These are phyloP conservation scores for Torulaspora franciscae DNA, from an alignment of 805 yeast species.

Conservation along the genomic window DNA sequence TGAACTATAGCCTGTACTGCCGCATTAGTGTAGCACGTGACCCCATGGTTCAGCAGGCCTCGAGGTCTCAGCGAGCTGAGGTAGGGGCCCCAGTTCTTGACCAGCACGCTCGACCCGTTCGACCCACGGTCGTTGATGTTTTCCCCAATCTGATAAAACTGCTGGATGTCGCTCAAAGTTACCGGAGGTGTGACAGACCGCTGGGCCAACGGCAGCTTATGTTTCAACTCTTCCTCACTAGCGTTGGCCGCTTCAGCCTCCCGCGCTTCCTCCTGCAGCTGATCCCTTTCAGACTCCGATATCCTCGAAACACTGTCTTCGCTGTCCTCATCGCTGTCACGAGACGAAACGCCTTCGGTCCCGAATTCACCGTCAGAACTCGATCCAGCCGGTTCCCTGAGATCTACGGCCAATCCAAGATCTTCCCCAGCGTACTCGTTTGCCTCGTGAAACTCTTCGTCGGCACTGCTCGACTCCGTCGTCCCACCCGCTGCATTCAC, in stretches of 20 bases:
- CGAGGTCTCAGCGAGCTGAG: slow-evolving; percentile 43
- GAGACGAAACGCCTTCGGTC: slow-evolving; percentile 17
- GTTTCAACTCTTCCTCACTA: slow-evolving; percentile 33
- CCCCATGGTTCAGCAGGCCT: slow-evolving; percentile 87
- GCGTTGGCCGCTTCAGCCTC: slow-evolving; percentile 28
- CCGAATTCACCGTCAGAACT: slow-evolving; percentile 34
- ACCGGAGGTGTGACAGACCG: slow-evolving; percentile 12
- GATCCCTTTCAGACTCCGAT: slow-evolving; percentile 32
- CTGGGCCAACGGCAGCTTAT: slow-evolving; percentile 20
- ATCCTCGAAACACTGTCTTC: slow-evolving; percentile 15
- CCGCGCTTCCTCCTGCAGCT: slow-evolving; percentile 22
- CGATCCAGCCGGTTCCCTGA: slow-evolving; percentile 24
- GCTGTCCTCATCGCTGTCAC: slow-evolving; percentile 12
- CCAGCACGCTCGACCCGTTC: slow-evolving; percentile 50
- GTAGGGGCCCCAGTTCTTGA: slow-evolving; percentile 66
- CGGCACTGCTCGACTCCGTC: slow-evolving; percentile 4
- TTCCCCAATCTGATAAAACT: slow-evolving; percentile 59
- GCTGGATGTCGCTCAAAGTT: slow-evolving; percentile 49
- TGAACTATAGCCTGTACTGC: slow-evolving; percentile 90
- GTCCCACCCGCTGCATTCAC: slow-evolving; percentile 6
- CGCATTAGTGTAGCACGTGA: slow-evolving; percentile 93
- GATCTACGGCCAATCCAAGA: slow-evolving; percentile 25
- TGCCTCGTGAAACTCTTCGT: slow-evolving; percentile 22
- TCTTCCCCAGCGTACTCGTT: slow-evolving; percentile 30
- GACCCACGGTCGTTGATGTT: slow-evolving; percentile 57